These are phyloP conservation scores for Triadica sebifera DNA, from an alignment of 345 rosid species.

Conservation along the genomic window DNA sequence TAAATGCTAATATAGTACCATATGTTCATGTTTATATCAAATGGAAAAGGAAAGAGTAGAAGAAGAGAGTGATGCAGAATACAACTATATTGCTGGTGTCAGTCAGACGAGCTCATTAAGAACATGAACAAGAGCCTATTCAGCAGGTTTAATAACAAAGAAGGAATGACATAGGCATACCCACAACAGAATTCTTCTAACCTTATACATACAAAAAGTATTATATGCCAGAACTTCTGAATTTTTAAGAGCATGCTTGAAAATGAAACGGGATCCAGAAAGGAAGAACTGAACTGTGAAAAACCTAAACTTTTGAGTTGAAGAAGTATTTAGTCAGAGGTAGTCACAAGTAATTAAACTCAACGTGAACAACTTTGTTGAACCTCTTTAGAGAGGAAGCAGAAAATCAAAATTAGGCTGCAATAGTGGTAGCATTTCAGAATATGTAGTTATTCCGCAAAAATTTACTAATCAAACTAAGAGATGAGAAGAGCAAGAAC, in stretches of 20 bases:
- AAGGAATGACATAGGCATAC: not conserved
- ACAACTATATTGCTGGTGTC: not conserved
- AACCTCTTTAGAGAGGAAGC: not conserved
- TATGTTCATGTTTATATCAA: too few relatives aligned
- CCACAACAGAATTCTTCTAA: not conserved
- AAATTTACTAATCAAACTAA: not conserved
- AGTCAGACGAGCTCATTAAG: not conserved
- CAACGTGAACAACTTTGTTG: not conserved
- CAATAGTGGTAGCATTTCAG: not conserved
- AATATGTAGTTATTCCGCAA: not conserved
- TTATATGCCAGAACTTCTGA: not conserved
- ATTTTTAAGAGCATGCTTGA: not conserved
- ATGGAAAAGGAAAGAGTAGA: not conserved
- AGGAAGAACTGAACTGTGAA: not conserved
- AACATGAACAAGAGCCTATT: not conserved
- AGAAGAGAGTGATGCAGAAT: not conserved
- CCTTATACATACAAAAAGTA: not conserved
- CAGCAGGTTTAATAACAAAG: not conserved
- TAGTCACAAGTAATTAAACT: not conserved
- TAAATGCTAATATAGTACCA: too few relatives aligned
- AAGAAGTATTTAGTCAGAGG: not conserved
- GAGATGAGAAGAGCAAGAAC: not conserved
- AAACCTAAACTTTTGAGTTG: not conserved
- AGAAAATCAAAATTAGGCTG: not conserved
- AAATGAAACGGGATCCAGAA: not conserved